Evolutionary conservation across 257 asterid species (phyloP).

Genomic region (Solanum megistacrolobum): DNA sequence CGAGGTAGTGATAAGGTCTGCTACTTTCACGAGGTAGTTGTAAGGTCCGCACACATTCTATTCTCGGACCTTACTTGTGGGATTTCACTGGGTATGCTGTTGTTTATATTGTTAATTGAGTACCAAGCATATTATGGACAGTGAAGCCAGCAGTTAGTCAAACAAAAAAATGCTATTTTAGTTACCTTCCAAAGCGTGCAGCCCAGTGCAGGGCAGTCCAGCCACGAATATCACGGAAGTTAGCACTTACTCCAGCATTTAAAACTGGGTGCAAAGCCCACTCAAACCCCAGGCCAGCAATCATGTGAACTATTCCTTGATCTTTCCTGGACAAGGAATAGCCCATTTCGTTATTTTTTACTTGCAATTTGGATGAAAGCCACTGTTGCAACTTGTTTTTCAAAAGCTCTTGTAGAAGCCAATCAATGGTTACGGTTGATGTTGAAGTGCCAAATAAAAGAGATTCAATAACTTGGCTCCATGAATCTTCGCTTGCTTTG

Average conservation of each 20-base stretch:
- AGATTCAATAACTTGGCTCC: conserved; percentile 62
- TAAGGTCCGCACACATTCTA: neutral
- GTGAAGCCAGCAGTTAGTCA: neutral
- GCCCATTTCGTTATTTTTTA: conserved; percentile 14
- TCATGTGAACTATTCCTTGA: conserved; percentile 86
- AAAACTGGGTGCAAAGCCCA: conserved; percentile 92
- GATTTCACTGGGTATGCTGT: neutral
- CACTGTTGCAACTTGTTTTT: conserved; percentile 71
- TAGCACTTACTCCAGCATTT: conserved; percentile 61
- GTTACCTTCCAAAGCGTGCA: conserved; percentile 89
- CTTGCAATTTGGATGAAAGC: conserved; percentile 51
- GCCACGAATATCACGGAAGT: conserved; percentile 82
- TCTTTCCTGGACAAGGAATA: conserved; percentile 66
- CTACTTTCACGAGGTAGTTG: neutral
- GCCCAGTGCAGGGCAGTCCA: conserved; percentile 99
- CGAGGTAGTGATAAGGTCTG: neutral
- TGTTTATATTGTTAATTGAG: neutral
- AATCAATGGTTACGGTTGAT: conserved; percentile 45
- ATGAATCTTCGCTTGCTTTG: conserved; percentile 39
- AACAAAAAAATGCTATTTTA: neutral
- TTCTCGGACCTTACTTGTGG: neutral
- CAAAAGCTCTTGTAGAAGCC: conserved; percentile 84
- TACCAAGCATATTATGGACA: neutral
- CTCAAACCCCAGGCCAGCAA: conserved; percentile 88
- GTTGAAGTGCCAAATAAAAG: conserved; percentile 50